Base-by-base conservation (phyloP, 1,284 basidiomycete genomes). In the Bondarzewia mesenterica region DNA sequence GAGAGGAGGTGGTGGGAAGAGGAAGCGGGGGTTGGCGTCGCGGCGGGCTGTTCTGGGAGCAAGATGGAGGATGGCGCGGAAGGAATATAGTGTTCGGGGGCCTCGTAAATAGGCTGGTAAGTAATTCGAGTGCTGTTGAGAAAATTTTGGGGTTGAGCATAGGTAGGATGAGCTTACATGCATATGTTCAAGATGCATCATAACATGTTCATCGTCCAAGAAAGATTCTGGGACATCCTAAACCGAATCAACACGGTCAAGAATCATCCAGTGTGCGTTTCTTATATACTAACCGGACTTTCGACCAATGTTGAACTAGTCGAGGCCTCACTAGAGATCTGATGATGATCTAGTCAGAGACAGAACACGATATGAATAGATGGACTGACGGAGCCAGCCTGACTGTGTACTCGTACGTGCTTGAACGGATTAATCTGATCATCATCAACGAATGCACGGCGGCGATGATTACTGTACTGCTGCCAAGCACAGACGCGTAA, bases 141-240 rank as follows among this genome's bases (percentile, higher is more conserved):
- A 23, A 48, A 7, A 42, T 23, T 37, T 26, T 27, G 35, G 27
- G 12, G n/a, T 2, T 8, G 32, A 21, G 21, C 27, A 15, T 25
- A 22, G 29, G 16, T n/a, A 21, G 16, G 26, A 22, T 20, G 5
- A 25, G 46, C 54, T 29, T 50, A 56, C 55, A 15, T 49, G 36
- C 47, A 52, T 53, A 21, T 56, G 50, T 22, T 55, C 48, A n/a
- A 56, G 47, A 1, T 51, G 51, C 45, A 55, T 46, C 51, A 53
- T 50, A 29, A 56, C 51, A 32, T 51, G 51, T 32, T 56, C 54
- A 20, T 48, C 50, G 37, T 46, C 45, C 29, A 36, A 39, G 43
- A 43, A 52, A 27, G 37, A 14, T 20, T 47, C 38, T 16, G 47
- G 22, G 16, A 16, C 36, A 16, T 48, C 47, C 51, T 54, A 42